Conservation (phyloP, 2,329 filamentous ascomycete species). For the Colletotrichum gigasporum region DNA sequence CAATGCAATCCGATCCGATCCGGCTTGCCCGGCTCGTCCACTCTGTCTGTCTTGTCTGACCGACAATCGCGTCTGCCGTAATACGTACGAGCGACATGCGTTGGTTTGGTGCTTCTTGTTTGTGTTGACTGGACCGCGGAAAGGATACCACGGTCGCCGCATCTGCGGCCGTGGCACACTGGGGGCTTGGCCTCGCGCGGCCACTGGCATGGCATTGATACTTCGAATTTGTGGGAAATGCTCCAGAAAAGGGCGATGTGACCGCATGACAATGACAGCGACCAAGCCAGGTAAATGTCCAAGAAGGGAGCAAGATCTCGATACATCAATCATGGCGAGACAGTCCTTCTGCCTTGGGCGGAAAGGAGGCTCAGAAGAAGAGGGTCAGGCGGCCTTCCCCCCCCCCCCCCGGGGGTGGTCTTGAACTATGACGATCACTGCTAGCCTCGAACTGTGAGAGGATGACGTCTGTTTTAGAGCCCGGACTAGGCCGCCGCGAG, state of each 20-base stretch:
- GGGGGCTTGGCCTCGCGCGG: not conserved
- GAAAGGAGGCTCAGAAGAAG: not conserved
- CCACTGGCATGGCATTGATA: slow-evolving; percentile 17
- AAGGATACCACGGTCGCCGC: slow-evolving; percentile 3
- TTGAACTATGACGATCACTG: slow-evolving; percentile 23
- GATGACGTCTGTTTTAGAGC: slow-evolving; percentile 28
- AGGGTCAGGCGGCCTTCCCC: slow-evolving; percentile 15
- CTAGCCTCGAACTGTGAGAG: slow-evolving; percentile 18
- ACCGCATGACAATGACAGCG: slow-evolving; percentile 13
- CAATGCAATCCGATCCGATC: slow-evolving; percentile 19
- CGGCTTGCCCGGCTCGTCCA: slow-evolving; percentile 3
- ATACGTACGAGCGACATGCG: not conserved
- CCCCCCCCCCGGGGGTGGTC: slow-evolving; percentile 13
- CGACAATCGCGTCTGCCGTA: slow-evolving; percentile 1
- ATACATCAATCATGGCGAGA: slow-evolving; percentile 19
- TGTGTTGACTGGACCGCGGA: not conserved
- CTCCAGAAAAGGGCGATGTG: slow-evolving; percentile 9
- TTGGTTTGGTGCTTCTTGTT: slow-evolving; percentile 11
- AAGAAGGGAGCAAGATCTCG: slow-evolving; percentile 28
- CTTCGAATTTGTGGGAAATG: slow-evolving; percentile 9
- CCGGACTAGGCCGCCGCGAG: slow-evolving; percentile 21
- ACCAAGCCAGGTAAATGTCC: too few species aligned
- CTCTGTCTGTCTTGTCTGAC: not conserved
- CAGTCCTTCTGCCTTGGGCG: not conserved
- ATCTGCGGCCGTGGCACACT: slow-evolving; percentile 22